These are phyloP conservation scores for Skeletonema potamos DNA, from an alignment of 108 stramenopile species.

Conservation along the genomic window DNA sequence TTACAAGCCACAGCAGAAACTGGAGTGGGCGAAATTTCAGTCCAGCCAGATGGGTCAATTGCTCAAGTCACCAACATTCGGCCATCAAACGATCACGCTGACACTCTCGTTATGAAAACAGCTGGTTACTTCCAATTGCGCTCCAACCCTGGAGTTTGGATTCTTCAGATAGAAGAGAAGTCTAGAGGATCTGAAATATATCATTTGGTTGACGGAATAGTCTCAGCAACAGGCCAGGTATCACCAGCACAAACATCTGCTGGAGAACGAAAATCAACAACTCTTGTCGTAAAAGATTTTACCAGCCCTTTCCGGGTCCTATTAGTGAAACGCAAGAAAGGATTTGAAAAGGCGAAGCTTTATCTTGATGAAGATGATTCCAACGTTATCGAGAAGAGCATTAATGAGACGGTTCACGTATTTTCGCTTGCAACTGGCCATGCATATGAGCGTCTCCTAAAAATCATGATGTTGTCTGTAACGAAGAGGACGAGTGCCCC, in stretches of 20 bases:
- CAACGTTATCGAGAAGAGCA: constrained; percentile 1
- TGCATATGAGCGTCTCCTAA: constrained; percentile 95
- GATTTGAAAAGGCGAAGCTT: constrained; percentile 64
- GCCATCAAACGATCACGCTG: constrained; percentile 52
- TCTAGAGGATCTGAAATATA: constrained; percentile 88
- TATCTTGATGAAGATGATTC: constrained; percentile 51
- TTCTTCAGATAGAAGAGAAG: constrained; percentile 70
- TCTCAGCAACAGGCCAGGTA: constrained; percentile 23
- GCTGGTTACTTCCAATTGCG: constrained; percentile 98
- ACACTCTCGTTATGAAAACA: constrained; percentile 98
- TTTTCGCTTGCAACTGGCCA: constrained; percentile 98
- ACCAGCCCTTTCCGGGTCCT: constrained; percentile 47
- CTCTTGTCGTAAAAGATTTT: constrained; percentile 75
- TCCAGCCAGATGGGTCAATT: constrained; percentile 51
- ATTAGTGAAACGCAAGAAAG: constrained; percentile 61
- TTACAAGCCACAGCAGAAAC: not conserved
- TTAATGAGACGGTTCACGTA: constrained; percentile 91
- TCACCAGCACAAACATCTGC: constrained; percentile 13
- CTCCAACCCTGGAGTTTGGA: constrained; percentile 92
- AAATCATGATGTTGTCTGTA: constrained; percentile 99
- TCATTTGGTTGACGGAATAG: constrained; percentile 72
- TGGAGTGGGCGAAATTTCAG: constrained; percentile 26
- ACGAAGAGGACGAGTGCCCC: constrained; percentile 89
- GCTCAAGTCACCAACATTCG: not conserved
- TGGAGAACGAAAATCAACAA: constrained; percentile 46